phyloP scores from a whole-genome alignment of 176 grass and related monocot species.

The Stipa capillata region DNA sequence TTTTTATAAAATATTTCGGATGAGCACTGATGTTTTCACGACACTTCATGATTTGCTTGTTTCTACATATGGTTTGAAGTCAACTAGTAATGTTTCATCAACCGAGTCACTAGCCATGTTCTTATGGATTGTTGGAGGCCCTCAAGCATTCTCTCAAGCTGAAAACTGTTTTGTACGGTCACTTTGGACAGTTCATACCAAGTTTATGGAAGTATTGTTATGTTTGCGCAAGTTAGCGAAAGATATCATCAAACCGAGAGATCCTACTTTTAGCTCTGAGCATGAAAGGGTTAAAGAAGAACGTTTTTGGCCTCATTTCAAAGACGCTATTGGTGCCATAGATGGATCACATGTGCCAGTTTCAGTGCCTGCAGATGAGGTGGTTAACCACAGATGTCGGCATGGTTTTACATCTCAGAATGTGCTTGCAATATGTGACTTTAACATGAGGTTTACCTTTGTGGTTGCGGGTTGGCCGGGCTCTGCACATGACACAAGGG shows the following conservation, averaged over 20 bases:
- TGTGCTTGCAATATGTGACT: background rate
- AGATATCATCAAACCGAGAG: background rate
- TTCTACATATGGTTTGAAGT: background rate
- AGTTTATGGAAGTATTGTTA: background rate
- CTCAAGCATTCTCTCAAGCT: background rate
- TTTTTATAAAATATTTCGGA: background rate
- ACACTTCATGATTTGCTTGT: background rate
- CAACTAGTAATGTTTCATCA: background rate
- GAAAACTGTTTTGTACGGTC: background rate
- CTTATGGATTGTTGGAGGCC: background rate
- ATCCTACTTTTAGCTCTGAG: background rate
- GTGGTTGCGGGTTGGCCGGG: background rate
- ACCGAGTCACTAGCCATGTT: background rate
- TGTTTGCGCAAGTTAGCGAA: background rate
- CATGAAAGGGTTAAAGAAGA: background rate
- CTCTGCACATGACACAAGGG: background rate
- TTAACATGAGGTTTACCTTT: background rate
- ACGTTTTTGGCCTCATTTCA: background rate
- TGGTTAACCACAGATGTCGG: background rate
- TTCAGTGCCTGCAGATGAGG: too few relatives aligned
- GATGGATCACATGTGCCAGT: conserved; percentile 2
- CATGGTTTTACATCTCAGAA: background rate
- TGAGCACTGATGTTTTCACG: background rate
- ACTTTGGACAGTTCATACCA: background rate
- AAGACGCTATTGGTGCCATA: background rate